A percentile compares a stretch with the other conserved stretches of the same genome.
These are phyloP conservation scores for Uronychia binucleata DNA, from an alignment of 73 alveolate species.

Conservation along the genomic window DNA sequence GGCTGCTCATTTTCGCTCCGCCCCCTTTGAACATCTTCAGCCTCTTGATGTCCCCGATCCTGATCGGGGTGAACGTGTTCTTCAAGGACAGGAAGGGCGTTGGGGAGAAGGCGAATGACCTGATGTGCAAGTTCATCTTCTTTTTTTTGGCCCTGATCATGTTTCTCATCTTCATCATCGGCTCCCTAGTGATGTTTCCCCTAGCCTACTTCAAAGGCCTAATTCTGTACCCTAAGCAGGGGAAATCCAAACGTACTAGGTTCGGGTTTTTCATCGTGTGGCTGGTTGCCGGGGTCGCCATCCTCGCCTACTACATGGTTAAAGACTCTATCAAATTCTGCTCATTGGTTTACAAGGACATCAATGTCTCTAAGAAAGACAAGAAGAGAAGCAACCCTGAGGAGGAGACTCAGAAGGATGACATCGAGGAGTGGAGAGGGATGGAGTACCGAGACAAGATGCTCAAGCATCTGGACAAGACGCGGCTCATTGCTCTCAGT, in stretches of 20 bases:
- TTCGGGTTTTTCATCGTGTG: not conserved
- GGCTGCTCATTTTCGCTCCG: slow-evolving; percentile 46
- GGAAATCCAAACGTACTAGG: not conserved
- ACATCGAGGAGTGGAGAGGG: not conserved
- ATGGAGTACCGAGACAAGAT: not conserved
- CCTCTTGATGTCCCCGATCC: slow-evolving; percentile 18
- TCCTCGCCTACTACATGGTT: not conserved
- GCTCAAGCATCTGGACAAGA: not conserved
- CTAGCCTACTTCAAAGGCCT: slow-evolving; percentile 24
- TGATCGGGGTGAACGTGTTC: not conserved
- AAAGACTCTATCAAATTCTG: slow-evolving; percentile 8
- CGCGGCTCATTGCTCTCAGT: not conserved
- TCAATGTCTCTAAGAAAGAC: not conserved
- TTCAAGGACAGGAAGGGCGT: not conserved
- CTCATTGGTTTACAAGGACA: slow-evolving; percentile 1
- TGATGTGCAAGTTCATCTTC: not conserved
- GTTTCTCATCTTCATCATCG: slow-evolving; percentile 4
- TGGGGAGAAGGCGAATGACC: not conserved
- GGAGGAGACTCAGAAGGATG: not conserved
- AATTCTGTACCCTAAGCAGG: slow-evolving; percentile 4
- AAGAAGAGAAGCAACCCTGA: not conserved
- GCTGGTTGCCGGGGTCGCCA: not conserved
- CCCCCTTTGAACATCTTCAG: slow-evolving; percentile 40
- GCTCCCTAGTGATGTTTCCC: slow-evolving; percentile 2
- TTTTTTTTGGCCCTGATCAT: slow-evolving; percentile 12